Percentiles rank a stretch among this genome's conserved stretches.
Conservation (phyloP, 73 alveolate species). For the Tetrahymena borealis region DNA sequence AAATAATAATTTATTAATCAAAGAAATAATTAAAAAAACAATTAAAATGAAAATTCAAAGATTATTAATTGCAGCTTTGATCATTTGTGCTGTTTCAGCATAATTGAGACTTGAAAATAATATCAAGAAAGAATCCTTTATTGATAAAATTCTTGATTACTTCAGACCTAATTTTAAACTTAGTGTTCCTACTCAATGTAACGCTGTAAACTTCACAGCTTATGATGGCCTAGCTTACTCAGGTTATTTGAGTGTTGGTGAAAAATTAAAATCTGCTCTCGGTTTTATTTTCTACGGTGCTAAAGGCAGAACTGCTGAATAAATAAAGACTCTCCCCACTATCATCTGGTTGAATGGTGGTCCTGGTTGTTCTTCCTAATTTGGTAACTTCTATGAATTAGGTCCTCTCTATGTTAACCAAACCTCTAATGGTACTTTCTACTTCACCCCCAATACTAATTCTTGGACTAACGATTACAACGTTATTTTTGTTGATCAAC, state of each 20-base stretch:
- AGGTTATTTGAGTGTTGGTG: conserved; percentile 17
- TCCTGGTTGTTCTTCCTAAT: conserved; percentile 47
- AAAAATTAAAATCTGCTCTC: not conserved
- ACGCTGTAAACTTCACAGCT: not conserved
- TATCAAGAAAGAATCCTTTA: not conserved
- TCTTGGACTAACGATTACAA: conserved; percentile 30
- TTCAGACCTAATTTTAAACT: not conserved
- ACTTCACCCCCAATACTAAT: not conserved
- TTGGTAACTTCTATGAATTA: conserved; percentile 25
- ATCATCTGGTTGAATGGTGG: conserved; percentile 45
- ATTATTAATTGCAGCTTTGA: not conserved
- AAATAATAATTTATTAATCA: not conserved
- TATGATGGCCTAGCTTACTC: conserved; percentile 6
- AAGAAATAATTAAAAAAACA: not conserved
- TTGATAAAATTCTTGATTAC: not conserved
- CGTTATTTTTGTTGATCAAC: conserved; percentile 29
- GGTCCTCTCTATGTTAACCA: conserved; percentile 25
- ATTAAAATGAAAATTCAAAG: not conserved
- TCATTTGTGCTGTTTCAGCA: not conserved
- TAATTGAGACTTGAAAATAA: not conserved
- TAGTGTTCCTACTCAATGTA: not conserved
- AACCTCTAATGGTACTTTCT: not conserved
- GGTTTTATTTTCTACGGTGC: conserved; percentile 39
- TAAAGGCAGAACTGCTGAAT: conserved; percentile 6
- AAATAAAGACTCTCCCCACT: not conserved